Percentiles rank a stretch among this genome's conserved stretches.
phyloP scores from a whole-genome alignment of 2,329 filamentous ascomycete species.

The Penicillium oxalicum region DNA sequence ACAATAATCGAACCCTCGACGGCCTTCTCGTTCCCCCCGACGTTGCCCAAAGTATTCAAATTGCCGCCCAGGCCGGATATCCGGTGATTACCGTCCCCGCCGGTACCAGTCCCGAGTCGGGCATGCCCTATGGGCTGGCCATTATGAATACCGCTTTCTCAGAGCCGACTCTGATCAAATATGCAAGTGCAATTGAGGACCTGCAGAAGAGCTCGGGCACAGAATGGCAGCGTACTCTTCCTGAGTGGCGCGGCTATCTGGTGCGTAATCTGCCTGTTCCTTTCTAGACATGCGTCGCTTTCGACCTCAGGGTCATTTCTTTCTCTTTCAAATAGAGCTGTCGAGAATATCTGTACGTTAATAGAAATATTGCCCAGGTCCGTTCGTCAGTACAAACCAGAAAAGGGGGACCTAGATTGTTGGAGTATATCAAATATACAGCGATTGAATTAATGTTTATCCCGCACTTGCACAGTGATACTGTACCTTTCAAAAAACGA shows the following conservation, averaged over 20 bases:
- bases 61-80: conserved; percentile 70
- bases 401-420: no score
- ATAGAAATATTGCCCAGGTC: no score
- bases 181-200: conserved; percentile 59
- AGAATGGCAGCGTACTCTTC: conserved; percentile 45
- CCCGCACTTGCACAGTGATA: no score
- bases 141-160: conserved; percentile 58
- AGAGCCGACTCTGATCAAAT: conserved; percentile 54
- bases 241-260: conserved; percentile 50
- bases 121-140: conserved; percentile 58
- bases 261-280: conserved; percentile 32
- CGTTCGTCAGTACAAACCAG: no score
- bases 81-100: conserved; percentile 65
- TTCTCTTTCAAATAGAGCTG: no score
- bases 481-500: no score
- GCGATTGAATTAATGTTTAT: no score
- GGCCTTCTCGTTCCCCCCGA: conserved; percentile 64
- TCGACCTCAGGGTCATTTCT: no score
- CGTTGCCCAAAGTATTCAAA: conserved; percentile 61
- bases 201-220: conserved; percentile 44
- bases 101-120: conserved; percentile 48
- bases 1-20: conserved; percentile 45
- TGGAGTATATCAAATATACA: no score
- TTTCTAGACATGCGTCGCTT: conserved; percentile 13
- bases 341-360: no score